phyloP scores from a whole-genome alignment of 108 stramenopile species.

The Halocafeteria seosinensis region DNA sequence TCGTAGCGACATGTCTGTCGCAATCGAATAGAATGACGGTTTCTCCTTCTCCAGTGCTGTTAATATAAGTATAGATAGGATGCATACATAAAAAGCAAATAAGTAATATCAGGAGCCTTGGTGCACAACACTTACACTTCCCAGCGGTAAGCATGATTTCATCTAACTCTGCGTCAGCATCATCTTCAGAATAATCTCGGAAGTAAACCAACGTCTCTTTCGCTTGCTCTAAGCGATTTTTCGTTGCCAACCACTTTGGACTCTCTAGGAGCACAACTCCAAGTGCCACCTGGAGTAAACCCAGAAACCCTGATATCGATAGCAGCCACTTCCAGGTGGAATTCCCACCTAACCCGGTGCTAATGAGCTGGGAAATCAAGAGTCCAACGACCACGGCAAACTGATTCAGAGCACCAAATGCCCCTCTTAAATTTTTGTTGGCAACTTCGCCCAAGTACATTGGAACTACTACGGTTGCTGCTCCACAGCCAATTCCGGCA shows the following conservation, averaged over 20 bases:
- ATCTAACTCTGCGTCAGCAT: not conserved
- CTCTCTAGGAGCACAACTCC: slow-evolving; percentile 67
- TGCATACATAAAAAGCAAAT: not conserved
- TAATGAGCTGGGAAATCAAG: slow-evolving; percentile 56
- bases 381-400: slow-evolving; percentile 82
- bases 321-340: slow-evolving; percentile 60
- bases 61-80: not conserved
- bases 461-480: slow-evolving; percentile 67
- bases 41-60: slow-evolving; percentile 9
- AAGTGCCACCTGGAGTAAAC: slow-evolving; percentile 51
- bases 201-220: not conserved
- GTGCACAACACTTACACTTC: too few species aligned
- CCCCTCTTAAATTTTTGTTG: slow-evolving; percentile 73
- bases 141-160: not conserved
- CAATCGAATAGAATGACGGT: slow-evolving; percentile 44
- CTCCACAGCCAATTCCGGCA: slow-evolving; percentile 74
- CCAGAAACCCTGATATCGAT: slow-evolving; percentile 47
- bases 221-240: slow-evolving; percentile 18
- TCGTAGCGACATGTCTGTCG: slow-evolving; percentile 49
- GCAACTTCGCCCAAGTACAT: slow-evolving; percentile 83
- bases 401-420: slow-evolving; percentile 83
- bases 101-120: not conserved
- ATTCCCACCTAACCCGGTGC: slow-evolving; percentile 44
- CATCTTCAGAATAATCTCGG: not conserved
- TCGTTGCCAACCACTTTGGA: slow-evolving; percentile 61